Evolutionary conservation across 257 asterid genomes (phyloP), one percentile per base, ranked within the genome.

Genomic region (Gentiana dahurica): DNA sequence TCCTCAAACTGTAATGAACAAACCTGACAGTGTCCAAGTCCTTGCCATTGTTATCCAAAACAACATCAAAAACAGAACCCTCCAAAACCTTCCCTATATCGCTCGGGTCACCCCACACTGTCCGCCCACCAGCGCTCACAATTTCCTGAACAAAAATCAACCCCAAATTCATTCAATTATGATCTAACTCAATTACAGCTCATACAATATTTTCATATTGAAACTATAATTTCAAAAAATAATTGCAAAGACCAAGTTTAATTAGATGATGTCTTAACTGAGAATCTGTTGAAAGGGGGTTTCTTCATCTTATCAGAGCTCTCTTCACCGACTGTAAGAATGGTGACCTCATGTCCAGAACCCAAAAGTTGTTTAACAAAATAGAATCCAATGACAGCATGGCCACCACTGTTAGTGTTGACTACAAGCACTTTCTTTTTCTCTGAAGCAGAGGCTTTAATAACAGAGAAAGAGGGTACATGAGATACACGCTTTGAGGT

Each of bases 281-380:
- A 79, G 68, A 91, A 91, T 85, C 95, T 79, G 79, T 36, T 82
- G 83, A 91, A 91, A 13, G 98, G 96, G 8, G 96, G 86, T 75
- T 91, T 91, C 89, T 91, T 91, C 98, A 87, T 91, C 92, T 91
- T 91, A 76, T 82, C 95, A 8, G 96, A 91, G 73, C 53, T 72
- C 75, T 91, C 96, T 4, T 84, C 87, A 15, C 95, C 98, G 8
- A 91, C 95, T 0, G 96, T 91, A 59, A 91, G 49, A 75, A 91
- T 58, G 15, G 95, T 85, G 70, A 87, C 96, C 11, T 59, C 71
- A 52, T 91, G 96, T 35, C 94, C 94, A 34, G 85, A 68, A 66
- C 83, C 76, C 32, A 87, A 79, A 68, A 91, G 95, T 3, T 91
- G 84, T 77, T 91, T 91, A 2, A 96, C 95, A 2, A 91, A 85